Evolutionary conservation across 1,284 basidiomycete species (phyloP).

Genomic region (Ustilago loliicola): DNA sequence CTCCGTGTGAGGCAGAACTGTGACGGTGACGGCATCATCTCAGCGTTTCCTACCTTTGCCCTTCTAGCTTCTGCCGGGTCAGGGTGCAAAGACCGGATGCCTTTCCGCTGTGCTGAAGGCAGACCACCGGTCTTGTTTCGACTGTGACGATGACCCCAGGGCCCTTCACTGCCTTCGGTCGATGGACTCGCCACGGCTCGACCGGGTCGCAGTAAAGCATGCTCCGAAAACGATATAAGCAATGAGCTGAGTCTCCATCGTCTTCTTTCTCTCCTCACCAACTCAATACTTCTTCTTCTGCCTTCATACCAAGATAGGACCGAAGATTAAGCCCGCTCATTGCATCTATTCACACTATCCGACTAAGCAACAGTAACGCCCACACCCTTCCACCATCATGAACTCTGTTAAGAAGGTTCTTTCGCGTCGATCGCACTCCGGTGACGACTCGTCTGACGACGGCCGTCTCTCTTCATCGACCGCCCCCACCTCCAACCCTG

Average conservation of each 20-base stretch:
- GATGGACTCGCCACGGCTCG: background rate
- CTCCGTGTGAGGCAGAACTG: background rate
- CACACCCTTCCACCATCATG: conserved; percentile 22
- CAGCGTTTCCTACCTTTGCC: background rate
- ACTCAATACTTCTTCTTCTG: conserved; percentile 11
- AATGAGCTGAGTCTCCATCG: background rate
- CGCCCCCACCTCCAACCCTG: conserved; percentile 40
- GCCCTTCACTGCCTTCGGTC: background rate
- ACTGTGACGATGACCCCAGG: conserved; percentile 4
- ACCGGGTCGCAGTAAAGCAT: background rate
- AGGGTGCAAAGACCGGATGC: background rate
- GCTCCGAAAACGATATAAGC: conserved; percentile 27
- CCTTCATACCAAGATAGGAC: conserved; percentile 4
- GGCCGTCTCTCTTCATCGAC: conserved; percentile 36
- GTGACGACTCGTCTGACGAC: conserved; percentile 44
- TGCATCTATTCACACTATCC: conserved; percentile 6
- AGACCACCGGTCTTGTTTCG: background rate
- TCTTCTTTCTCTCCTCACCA: background rate
- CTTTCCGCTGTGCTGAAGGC: background rate
- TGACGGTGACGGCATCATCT: conserved; percentile 12
- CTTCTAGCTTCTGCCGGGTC: background rate
- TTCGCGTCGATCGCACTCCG: conserved; percentile 41
- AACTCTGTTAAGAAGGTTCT: conserved; percentile 56
- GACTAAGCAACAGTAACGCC: background rate
- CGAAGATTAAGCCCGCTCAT: conserved; percentile 29